Base-by-base conservation (phyloP, 2,329 filamentous ascomycete genomes). In the Penicillium italicum region DNA sequence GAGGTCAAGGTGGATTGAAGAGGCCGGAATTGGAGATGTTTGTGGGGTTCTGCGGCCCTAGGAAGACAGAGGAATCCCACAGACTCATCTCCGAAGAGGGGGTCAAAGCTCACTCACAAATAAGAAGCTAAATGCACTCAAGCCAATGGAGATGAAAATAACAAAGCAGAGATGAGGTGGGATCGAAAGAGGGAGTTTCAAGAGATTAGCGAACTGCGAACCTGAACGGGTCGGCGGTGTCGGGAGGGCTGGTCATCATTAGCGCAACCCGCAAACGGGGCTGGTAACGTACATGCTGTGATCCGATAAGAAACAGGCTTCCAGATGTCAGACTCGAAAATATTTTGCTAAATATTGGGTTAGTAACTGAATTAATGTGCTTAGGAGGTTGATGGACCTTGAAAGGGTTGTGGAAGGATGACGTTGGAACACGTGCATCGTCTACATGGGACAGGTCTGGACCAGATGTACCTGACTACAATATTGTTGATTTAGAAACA, bases 21-120 rank as follows among this genome's bases (percentile, higher is more conserved):
- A 53, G 46, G 51, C 55, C 62, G 62, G 57, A 66, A 63, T 64
- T 66, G 63, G 62, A 64, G 64, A 61, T 56, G 53, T 59, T 59
- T 65, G 63, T 63, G 63, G 62, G 62, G 62, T 56, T 50, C 52
- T 45, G 51, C 47, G 46, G 49, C 42, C 53, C 46, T 54, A 48
- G 53, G 57, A 62, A 64, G 50, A 52, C 41, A 42, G 59, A 49
- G 57, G 56, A 62, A 65, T 53, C 57, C 16, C 51, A 44, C 28
- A 63, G 54, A 65, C 41, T 28, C 22, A 11, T 28, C 24, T 20
- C 20, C 24, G 11, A 22, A 42, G 26, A 34, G 50, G 33, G 24
- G 45, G 14, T 44, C 41, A 52, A 36, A 40, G 34, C 18, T 54
- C 41, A 66, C 63, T 64, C 61, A 66, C 63, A 62, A 50, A 56